Conservation (phyloP, 495 filamentous ascomycete genomes). For the Xylaria intraflava region DNA sequence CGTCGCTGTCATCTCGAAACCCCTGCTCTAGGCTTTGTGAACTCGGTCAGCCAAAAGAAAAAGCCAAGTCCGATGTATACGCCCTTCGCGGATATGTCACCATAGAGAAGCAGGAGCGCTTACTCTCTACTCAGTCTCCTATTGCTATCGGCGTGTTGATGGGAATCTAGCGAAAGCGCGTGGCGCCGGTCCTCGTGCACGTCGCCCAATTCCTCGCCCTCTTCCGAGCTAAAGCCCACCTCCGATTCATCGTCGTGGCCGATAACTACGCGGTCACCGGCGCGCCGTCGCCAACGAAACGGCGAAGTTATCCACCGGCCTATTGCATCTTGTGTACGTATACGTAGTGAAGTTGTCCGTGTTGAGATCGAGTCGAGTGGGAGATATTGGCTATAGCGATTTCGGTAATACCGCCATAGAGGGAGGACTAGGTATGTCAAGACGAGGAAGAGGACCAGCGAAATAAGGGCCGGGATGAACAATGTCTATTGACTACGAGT, state of each 20-base stretch:
- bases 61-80: neutral
- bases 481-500: conserved; percentile 52
- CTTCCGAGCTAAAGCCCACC: conserved; percentile 43
- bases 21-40: conserved; percentile 57
- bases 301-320: conserved; percentile 47
- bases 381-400: conserved; percentile 66
- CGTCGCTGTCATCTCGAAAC: conserved; percentile 76
- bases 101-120: conserved; percentile 14
- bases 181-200: conserved; percentile 66
- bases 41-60: conserved; percentile 15
- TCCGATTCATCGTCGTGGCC: conserved; percentile 35
- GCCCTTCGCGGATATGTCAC: neutral
- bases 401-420: conserved; percentile 66
- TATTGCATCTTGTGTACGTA: conserved; percentile 51
- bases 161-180: conserved; percentile 52
- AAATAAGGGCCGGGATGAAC: conserved; percentile 69
- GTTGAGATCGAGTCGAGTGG: conserved; percentile 57
- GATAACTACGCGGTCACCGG: conserved; percentile 27
- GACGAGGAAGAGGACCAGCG: conserved; percentile 66
- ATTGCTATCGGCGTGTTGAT: conserved; percentile 43
- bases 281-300: conserved; percentile 45
- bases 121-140: conserved; percentile 69
- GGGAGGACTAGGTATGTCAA: conserved; percentile 66
- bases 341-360: conserved; percentile 55
- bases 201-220: conserved; percentile 55